Base-by-base conservation (phyloP, 352 stramenopile species). In the Halophytophthora polymorphica region DNA sequence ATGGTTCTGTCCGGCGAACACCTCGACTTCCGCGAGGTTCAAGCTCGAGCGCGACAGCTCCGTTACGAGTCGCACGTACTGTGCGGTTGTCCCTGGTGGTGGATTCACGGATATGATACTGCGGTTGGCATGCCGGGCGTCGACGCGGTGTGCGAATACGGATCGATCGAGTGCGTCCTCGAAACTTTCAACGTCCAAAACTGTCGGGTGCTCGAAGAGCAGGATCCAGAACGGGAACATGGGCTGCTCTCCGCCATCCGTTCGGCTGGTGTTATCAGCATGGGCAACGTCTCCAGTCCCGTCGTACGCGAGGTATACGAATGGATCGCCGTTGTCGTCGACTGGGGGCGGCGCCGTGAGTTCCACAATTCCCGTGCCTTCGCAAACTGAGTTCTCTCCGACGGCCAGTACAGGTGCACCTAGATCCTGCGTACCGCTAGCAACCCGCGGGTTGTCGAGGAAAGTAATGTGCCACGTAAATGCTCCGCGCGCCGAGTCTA, bases 201-300 rank as follows among this genome's bases (percentile, higher is more conserved):
- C 42, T 5, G 81, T 52, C 1, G 66, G 58, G 22, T 67, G 61
- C n/a, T 90, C 77, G 38, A 87, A 91, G 4, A 95, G 55, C 51
- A 93, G 58, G 28, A 93, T 66, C 73, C 81, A 95, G 42, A 85
- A 90, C 11, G 84, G 84, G 22, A 88, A 85, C 66, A 92, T 88
- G 10, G 68, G 67, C 18, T 72, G 34, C 14, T 76, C 53, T 0
- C 56, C 52, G 19, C 41, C 52, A 57, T 39, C 25, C 4, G 25
- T 31, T 4, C 25, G 25, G 25, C 25, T 31, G 25, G 25, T 17
- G 5, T 45, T 21, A 23, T 34, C 41, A 11, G 55, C 62, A 1
- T 29, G 48, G 3, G 50, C 50, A 17, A 33, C 69, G 23, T 61
- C 39, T n/a, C 37, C 47, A 0, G 54, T 53, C 1, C 61, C 23